phyloP scores from a whole-genome alignment of 73 alveolate species.

The Diophrys appendiculata region DNA sequence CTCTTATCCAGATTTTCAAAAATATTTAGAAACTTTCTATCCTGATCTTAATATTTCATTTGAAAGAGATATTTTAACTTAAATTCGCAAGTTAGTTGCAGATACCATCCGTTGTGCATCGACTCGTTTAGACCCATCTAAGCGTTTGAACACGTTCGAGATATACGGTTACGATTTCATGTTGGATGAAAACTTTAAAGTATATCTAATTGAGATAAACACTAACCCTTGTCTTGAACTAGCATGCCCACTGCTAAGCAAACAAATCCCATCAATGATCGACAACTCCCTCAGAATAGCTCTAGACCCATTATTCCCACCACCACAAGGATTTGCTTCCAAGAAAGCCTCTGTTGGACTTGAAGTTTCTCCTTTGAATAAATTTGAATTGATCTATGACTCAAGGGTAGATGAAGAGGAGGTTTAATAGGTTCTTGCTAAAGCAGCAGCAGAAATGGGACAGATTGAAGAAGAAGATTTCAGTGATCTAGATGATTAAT shows the following conservation, averaged over 20 bases:
- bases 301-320: slow-evolving; percentile 58
- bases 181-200: slow-evolving; percentile 60
- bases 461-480: too few relatives aligned
- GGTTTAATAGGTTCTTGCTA: too few relatives aligned
- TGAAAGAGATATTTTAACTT: slow-evolving; percentile 34
- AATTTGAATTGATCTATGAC: slow-evolving; percentile 44
- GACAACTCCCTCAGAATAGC: slow-evolving; percentile 68
- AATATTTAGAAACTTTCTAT: slow-evolving; percentile 49
- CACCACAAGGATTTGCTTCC: too few relatives aligned
- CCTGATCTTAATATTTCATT: slow-evolving; percentile 38
- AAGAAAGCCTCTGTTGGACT: too few relatives aligned
- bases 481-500: too few relatives aligned
- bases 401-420: slow-evolving; percentile 52
- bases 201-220: slow-evolving; percentile 65
- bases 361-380: too few relatives aligned
- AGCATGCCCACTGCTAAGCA: slow-evolving; percentile 58
- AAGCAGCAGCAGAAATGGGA: too few relatives aligned
- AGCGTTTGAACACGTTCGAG: slow-evolving; percentile 42
- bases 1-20: slow-evolving; percentile 66
- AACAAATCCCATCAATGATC: slow-evolving; percentile 63
- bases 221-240: slow-evolving; percentile 70
- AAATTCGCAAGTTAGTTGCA: slow-evolving; percentile 40
- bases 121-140: slow-evolving; percentile 8
- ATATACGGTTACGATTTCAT: slow-evolving; percentile 72
- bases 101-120: slow-evolving; percentile 56